Base-by-base conservation (phyloP, 1,139 yeast genomes). In the Sugiyamaella castrensis region DNA sequence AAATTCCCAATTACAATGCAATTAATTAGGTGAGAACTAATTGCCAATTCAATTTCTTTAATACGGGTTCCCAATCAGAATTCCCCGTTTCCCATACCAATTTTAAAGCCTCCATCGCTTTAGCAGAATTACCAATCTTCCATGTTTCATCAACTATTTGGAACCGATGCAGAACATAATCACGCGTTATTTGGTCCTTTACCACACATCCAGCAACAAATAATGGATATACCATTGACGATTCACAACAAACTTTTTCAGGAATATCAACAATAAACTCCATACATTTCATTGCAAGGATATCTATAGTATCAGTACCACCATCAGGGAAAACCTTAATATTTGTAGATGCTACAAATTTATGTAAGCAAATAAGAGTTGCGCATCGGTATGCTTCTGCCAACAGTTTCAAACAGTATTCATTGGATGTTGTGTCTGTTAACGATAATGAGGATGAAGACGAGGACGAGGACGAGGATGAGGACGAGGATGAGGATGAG, bases 111-210 rank as follows among this genome's bases (percentile, higher is more conserved):
- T 19, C 10, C 19, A 41, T 41, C 5, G 50, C 50, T 15, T 37
- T 47, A 15, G 50, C 40, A 33, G 43, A 37, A 26, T 47, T 47
- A 30, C 50, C 50, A 47, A 47, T 47, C 24, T 29, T 42, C 50
- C 50, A 47, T 16, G 29, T 37, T 32, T 35, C 24, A 16, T 47
- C 50, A 24, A 47, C 45, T 15, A 28, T 30, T n/a, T 36, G 15
- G 30, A 47, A 47, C 28, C 50, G 24, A 2, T 47, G 39, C 13
- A 41, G 29, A 15, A 40, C 24, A 38, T 47, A 41, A 10, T 10
- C 9, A 8, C 37, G 37, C 43, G 43, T 37, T 8, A 24, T n/a
- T 8, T 33, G 29, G 13, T 37, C 43, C 9, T 37, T 34, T 8
- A 47, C 9, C 10, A 47, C 43, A 38, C 50, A 47, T 3, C 50